Evolutionary conservation across 75 land plant genomes (phyloP), one percentile per base, ranked within the genome.

Genomic region (Adiantum capillusveneris): DNA sequence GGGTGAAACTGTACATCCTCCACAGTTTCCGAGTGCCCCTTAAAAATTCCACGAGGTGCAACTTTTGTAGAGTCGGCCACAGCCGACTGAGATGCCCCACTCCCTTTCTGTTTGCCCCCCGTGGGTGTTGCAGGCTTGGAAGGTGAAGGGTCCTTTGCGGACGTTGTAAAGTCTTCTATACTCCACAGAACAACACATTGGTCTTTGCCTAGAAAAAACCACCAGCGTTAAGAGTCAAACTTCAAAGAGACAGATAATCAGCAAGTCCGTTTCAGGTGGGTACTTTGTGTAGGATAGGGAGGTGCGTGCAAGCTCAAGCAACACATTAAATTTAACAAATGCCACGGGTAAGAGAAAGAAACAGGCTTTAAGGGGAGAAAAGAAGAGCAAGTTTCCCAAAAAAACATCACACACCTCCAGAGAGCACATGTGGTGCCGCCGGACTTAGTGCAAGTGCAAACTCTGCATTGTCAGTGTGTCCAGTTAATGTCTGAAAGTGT

Each of bases 1-100:
- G 98, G 98, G 51, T 90, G 79, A 66, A 94, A 94, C 31, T 84
- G 82, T 25, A 94, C 98, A 66, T 94, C 98, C 72, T 94, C 98
- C 67, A 94, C 98, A 19, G 98, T 94, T 60, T 83, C 82, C 13
- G 80, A 79, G 66, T 94, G 98, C 37, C 98, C 98, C 59, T 75
- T 63, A 48, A 61, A 95, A 13, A 84, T 53, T 18, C 96, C 96
- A 39, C 90, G 77, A 37, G 99, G 88, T 45, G 73, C 81, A 71
- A 95, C 61, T 30, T 63, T 14, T 46, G 86, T 75, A 31, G 79
- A 60, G 24, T 73, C 84, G 41, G 74, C 28, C 45, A 61, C 5
- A 7, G 49, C 5, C 5, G 49, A n/a, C 2, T 46, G 49, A 46
- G 49, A 46, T 6, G 49, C 49, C 5, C 49, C 49, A n/a, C 49